phyloP scores from a whole-genome alignment of 352 stramenopile species.

The Saprolegnia diclina region DNA sequence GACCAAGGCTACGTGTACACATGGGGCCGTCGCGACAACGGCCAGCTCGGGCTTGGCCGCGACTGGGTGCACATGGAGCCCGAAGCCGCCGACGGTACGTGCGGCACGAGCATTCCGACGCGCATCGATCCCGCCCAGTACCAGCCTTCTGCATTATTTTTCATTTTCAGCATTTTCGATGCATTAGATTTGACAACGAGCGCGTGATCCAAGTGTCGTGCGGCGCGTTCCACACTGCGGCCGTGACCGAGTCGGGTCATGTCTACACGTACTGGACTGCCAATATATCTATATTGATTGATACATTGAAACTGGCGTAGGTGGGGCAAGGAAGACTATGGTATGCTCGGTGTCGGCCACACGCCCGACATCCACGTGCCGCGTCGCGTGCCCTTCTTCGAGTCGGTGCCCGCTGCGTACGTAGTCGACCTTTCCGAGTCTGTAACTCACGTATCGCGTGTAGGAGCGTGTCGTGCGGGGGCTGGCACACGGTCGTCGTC shows the following conservation, averaged over 20 bases:
- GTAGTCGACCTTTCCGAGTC: constrained; percentile 22
- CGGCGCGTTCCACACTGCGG: constrained; percentile 75
- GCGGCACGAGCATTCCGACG: constrained; percentile 3
- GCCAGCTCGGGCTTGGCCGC: constrained; percentile 53
- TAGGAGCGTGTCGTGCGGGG: constrained; percentile 72
- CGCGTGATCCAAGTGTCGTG: constrained; percentile 76
- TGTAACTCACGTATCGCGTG: background rate
- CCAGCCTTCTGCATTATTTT: too few species aligned
- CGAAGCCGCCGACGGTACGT: constrained; percentile 3
- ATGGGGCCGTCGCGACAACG: constrained; percentile 54
- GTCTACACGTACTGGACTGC: constrained; percentile 44
- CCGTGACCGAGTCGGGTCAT: constrained; percentile 54
- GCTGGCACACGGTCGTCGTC: constrained; percentile 79
- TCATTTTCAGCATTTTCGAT: too few species aligned
- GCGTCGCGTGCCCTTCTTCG: constrained; percentile 55
- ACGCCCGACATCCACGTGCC: constrained; percentile 61
- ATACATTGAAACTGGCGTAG: background rate
- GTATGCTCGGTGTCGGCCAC: constrained; percentile 78
- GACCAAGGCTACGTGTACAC: constrained; percentile 50
- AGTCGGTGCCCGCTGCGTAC: constrained; percentile 58
- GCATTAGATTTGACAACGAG: constrained; percentile 63
- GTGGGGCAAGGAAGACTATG: constrained; percentile 84
- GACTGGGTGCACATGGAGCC: constrained; percentile 17
- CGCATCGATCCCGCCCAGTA: constrained; percentile 6
- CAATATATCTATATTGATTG: background rate